Base-by-base conservation (phyloP, 2,329 filamentous ascomycete genomes). In the Epichloe coenophiala region DNA sequence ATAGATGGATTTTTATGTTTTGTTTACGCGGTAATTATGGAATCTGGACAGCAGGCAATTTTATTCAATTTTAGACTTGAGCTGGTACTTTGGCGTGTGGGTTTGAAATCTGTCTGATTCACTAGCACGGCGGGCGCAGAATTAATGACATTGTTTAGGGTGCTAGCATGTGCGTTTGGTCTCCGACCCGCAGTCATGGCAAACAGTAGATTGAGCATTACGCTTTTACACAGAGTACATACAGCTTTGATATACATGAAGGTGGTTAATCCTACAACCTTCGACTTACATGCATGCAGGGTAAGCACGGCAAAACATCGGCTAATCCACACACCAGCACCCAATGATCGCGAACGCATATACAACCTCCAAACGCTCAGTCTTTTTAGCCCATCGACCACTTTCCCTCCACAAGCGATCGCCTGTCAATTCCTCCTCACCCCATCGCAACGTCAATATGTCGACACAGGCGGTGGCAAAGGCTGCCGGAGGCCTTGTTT, bases 401-500 rank as follows among this genome's bases (percentile, higher is more conserved):
- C 49, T 44, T 37, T 53, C 56, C 55, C 48, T 53, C 49, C 23
- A 27, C 23, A 54, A 48, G 17, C 55, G 33, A 52, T 40, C 42
- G 44, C 45, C 21, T 33, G 8, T 43, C 41, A 13, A 23, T 23
- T 2, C 9, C 15, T 6, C 15, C n/a, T 41, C 33, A 40, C 13
- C 51, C 56, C 49, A 51, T 47, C 45, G 39, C 47, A 60, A 54
- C 61, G 66, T 61, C 67, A 73, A 60, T 55, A 83, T 83, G 80
- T 78, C 77, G 60, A 76, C 77, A 58, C 80, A 81, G 69, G 76
- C 70, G 62, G 75, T 69, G 61, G 72, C 73, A 51, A 80, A 80
- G 64, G 73, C 72, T 60, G 73, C 71, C 51, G 73, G 73, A 56
- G 71, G 73, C 59, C 71, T 76, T 52, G 66, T 83, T 51, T 71